A percentile compares a stretch with the other conserved stretches of the same genome.
Evolutionary conservation across 78 protist genomes (phyloP).

Genomic region (Planoprotostelium fungivorum): DNA sequence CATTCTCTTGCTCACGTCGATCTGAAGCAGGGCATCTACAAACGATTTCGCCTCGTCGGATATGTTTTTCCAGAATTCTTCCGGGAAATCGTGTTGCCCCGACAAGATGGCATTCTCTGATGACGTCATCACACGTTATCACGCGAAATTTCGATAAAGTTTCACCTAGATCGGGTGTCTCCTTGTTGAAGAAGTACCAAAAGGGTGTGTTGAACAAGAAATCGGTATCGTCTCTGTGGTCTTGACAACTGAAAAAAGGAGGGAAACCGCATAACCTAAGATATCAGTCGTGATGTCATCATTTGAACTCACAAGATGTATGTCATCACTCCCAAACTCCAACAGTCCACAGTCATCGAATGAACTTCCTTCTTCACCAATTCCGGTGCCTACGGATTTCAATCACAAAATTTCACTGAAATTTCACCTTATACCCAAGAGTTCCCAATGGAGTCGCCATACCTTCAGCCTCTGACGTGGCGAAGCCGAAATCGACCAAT

Average conservation of each 20-base stretch:
- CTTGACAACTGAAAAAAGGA: conserved; percentile 37
- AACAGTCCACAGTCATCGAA: conserved; percentile 40
- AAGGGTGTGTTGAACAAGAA: not conserved
- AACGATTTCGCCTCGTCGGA: conserved; percentile 56
- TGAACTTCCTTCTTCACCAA: conserved; percentile 24
- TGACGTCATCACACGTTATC: conserved; percentile 1
- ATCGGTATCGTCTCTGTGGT: not conserved
- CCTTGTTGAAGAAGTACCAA: not conserved
- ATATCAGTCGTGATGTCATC: not conserved
- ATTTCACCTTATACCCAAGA: not conserved
- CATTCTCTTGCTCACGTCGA: conserved; percentile 38
- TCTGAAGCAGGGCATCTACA: conserved; percentile 34
- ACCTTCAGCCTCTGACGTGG: not conserved
- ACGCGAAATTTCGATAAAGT: too few species aligned
- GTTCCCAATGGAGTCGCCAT: not conserved
- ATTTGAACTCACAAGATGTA: conserved; percentile 35
- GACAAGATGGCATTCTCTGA: conserved; percentile 20
- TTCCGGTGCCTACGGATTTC: conserved; percentile 51
- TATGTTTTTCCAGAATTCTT: conserved; percentile 37
- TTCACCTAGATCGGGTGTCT: not conserved
- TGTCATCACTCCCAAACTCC: conserved; percentile 67
- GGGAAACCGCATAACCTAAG: conserved; percentile 47
- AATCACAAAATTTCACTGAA: not conserved
- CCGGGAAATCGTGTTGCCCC: conserved; percentile 44
- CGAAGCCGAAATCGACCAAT: not conserved